These are phyloP conservation scores for Rhizopus sp. DNA, from an alignment of 371 early-diverging fungal genomes.

Conservation along the genomic window DNA sequence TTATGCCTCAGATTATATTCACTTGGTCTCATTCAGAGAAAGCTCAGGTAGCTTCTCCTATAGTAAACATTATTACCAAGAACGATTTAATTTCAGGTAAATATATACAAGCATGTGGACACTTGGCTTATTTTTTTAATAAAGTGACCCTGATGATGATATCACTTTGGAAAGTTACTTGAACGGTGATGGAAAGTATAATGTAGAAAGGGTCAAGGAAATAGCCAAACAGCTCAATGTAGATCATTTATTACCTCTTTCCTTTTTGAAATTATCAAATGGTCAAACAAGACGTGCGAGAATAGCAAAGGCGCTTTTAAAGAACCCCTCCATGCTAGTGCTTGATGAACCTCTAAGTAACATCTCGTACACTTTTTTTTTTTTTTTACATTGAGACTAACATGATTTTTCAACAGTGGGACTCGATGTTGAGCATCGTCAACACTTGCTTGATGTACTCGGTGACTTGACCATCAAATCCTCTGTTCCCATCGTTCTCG, in stretches of 20 bases:
- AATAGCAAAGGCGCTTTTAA: slow-evolving; percentile 50
- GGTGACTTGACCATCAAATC: slow-evolving; percentile 31
- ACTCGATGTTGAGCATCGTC: slow-evolving; percentile 55
- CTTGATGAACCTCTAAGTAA: slow-evolving; percentile 65
- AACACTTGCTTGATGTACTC: slow-evolving; percentile 39
- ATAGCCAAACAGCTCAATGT: slow-evolving; percentile 38
- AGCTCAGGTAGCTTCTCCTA: slow-evolving; percentile 47
- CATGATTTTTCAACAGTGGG: slow-evolving; percentile 43
- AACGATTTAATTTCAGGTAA: slow-evolving; percentile 60
- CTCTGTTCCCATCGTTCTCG: slow-evolving; percentile 46
- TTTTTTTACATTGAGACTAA: not conserved
- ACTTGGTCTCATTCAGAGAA: slow-evolving; percentile 54
- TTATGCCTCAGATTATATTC: slow-evolving; percentile 43
- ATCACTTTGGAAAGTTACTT: slow-evolving; percentile 34
- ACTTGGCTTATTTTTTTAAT: not conserved
- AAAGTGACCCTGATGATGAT: slow-evolving; percentile 53
- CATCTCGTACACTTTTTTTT: not conserved
- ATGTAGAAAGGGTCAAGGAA: slow-evolving; percentile 13
- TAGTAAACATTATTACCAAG: slow-evolving; percentile 54
- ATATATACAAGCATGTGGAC: not conserved
- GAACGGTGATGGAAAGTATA: slow-evolving; percentile 6
- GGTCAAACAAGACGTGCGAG: slow-evolving; percentile 63
- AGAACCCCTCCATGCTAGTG: slow-evolving; percentile 42
- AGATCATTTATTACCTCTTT: slow-evolving; percentile 34
- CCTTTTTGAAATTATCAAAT: slow-evolving; percentile 60